A percentile compares a stretch with the other conserved stretches of the same genome.
Evolutionary conservation across 345 rosid genomes (phyloP).

Genomic region (Ceriops tagal): DNA sequence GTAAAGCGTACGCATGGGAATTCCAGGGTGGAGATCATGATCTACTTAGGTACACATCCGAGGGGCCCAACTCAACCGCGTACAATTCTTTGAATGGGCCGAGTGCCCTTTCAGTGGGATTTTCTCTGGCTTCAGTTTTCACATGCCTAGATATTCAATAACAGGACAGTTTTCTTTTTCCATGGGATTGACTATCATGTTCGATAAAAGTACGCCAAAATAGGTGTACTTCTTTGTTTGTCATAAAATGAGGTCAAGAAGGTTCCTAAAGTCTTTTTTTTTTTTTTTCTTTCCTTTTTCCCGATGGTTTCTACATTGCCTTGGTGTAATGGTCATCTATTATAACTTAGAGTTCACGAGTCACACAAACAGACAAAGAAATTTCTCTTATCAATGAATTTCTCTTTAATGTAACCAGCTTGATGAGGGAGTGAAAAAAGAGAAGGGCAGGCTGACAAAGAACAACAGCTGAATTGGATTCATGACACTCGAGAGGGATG

Average conservation of each 20-base stretch:
- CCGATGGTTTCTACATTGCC: no score
- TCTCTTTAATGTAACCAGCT: neutral
- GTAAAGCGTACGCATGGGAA: conserved; percentile 22
- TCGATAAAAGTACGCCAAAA: conserved; percentile 9
- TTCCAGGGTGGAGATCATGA: conserved; percentile 25
- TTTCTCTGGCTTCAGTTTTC: conserved; percentile 4
- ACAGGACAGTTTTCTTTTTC: conserved; percentile 4
- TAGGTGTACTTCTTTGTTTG: conserved; percentile 25
- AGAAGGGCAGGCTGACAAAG: neutral
- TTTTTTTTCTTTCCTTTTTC: no score
- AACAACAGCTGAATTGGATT: conserved; percentile 7
- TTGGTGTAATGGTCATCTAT: no score
- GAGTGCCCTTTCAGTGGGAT: neutral
- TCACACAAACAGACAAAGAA: no score
- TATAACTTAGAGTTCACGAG: no score
- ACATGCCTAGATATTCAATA: neutral
- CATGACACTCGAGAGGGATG: neutral
- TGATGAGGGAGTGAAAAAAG: neutral
- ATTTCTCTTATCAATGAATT: conserved; percentile 1
- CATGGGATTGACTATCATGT: conserved; percentile 9
- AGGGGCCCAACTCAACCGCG: conserved; percentile 6
- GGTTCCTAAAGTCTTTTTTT: neutral
- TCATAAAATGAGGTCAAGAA: conserved; percentile 1
- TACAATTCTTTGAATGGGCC: neutral
- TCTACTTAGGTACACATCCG: neutral